Percentiles rank a stretch among this genome's conserved stretches.
Conservation (phyloP, 805 yeast species). For the Ogataea siamensis region DNA sequence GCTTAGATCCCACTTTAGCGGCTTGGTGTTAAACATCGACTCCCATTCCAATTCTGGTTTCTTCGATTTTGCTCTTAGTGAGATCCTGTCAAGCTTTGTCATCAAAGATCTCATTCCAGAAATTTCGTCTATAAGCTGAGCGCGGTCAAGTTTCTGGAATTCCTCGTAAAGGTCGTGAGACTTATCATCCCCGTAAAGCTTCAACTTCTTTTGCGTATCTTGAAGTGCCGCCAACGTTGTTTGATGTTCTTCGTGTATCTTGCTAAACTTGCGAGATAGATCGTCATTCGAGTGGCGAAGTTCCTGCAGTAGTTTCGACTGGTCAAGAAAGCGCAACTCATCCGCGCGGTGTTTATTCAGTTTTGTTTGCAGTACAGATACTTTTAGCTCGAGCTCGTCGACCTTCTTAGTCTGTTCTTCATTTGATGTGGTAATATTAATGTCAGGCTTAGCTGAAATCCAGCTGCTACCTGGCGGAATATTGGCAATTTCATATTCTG, state of each 20-base stretch:
- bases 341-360: slow-evolving; percentile 35
- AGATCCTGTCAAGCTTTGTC: slow-evolving; percentile 9
- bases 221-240: slow-evolving; percentile 3
- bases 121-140: slow-evolving; percentile 16
- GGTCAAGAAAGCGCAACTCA: slow-evolving; percentile 28
- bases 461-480: slow-evolving; percentile 3
- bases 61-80: no score
- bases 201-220: slow-evolving; percentile 11
- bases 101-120: slow-evolving; percentile 15
- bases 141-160: slow-evolving; percentile 11
- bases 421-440: not conserved
- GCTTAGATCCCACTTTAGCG: slow-evolving; percentile 1
- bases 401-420: not conserved
- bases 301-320: slow-evolving; percentile 23
- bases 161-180: slow-evolving; percentile 13
- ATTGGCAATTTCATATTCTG: not conserved
- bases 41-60: not conserved
- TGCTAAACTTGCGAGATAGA: slow-evolving; percentile 17
- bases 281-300: slow-evolving; percentile 25
- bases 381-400: slow-evolving; percentile 45
- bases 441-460: not conserved
- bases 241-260: slow-evolving; percentile 13
- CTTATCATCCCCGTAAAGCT: slow-evolving; percentile 13
- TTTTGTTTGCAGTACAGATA: slow-evolving; percentile 44
- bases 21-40: not conserved